A percentile compares a stretch with the other conserved stretches of the same genome.
Evolutionary conservation across 2,329 filamentous ascomycete species (phyloP).

Genomic region (Fusarium anthophilum): DNA sequence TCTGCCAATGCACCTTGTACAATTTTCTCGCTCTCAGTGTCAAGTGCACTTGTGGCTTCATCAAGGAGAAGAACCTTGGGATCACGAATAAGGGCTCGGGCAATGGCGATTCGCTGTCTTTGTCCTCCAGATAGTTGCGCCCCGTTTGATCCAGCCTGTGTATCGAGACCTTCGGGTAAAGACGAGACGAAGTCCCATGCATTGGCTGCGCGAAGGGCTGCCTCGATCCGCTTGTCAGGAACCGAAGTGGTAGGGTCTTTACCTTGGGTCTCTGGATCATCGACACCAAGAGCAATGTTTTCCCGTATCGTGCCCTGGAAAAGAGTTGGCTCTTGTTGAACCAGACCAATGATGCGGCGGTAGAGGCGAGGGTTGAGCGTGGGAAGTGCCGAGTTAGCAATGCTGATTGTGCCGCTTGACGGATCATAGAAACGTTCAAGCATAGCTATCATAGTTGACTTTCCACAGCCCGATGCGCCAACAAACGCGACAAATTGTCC

Average conservation of each 20-base stretch:
- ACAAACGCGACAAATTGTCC: constrained; percentile 65
- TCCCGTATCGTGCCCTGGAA: constrained; percentile 85
- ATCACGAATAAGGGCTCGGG: constrained; percentile 63
- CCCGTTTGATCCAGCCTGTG: constrained; percentile 69
- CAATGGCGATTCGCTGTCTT: constrained; percentile 74
- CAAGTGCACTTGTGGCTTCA: constrained; percentile 43
- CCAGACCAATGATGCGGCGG: constrained; percentile 62
- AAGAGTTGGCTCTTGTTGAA: constrained; percentile 70
- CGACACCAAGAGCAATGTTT: constrained; percentile 68
- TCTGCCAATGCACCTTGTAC: constrained; percentile 83
- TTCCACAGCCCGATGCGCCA: constrained; percentile 64
- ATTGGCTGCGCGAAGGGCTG: constrained; percentile 60
- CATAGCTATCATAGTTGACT: constrained; percentile 68
- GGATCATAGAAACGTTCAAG: constrained; percentile 58
- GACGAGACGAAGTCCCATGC: constrained; percentile 57
- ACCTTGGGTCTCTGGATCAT: constrained; percentile 24
- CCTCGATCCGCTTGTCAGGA: constrained; percentile 49
- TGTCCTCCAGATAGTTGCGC: constrained; percentile 75
- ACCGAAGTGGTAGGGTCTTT: constrained; percentile 10
- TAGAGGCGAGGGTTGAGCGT: constrained; percentile 60
- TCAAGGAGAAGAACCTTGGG: constrained; percentile 40
- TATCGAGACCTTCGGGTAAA: constrained; percentile 60
- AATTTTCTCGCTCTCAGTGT: constrained; percentile 42
- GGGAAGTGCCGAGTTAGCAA: constrained; percentile 55
- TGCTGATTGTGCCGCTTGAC: constrained; percentile 55